Evolutionary conservation across 73 alveolate species (phyloP).

Genomic region (Breviolum minutum): DNA sequence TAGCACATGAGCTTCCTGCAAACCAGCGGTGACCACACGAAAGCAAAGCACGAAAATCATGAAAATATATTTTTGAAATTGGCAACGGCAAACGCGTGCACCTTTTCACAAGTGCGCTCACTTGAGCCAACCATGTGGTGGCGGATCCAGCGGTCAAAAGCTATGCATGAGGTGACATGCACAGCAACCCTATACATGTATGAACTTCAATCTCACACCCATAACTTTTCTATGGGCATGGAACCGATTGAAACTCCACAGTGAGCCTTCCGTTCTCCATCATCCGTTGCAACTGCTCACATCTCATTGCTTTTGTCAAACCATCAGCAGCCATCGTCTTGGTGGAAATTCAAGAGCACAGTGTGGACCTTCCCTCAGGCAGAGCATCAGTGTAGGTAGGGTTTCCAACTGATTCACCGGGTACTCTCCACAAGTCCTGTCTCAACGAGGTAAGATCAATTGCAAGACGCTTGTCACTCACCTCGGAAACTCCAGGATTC

Average conservation of each 20-base stretch:
- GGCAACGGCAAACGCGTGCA: not conserved
- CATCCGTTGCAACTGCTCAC: not conserved
- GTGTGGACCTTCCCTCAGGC: not conserved
- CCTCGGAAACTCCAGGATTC: not conserved
- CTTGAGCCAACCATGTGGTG: conserved; percentile 7
- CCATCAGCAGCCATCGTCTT: not conserved
- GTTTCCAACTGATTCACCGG: not conserved
- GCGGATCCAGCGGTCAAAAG: not conserved
- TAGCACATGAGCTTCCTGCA: conserved; percentile 21
- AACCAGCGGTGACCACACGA: not conserved
- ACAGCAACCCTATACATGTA: too few species aligned
- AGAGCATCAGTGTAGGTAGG: not conserved
- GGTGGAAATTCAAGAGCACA: not conserved
- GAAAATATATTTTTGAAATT: not conserved
- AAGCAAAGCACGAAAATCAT: not conserved
- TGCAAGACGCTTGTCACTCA: not conserved
- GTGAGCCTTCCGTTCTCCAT: not conserved
- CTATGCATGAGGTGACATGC: not conserved
- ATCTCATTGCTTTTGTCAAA: not conserved
- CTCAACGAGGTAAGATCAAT: not conserved
- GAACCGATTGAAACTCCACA: not conserved
- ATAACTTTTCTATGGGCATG: not conserved
- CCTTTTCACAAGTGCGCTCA: not conserved
- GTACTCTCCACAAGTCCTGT: not conserved
- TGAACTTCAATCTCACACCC: too few species aligned